Evolutionary conservation across 305 asterid species (phyloP).

Genomic region (Fraxinus floribunda): DNA sequence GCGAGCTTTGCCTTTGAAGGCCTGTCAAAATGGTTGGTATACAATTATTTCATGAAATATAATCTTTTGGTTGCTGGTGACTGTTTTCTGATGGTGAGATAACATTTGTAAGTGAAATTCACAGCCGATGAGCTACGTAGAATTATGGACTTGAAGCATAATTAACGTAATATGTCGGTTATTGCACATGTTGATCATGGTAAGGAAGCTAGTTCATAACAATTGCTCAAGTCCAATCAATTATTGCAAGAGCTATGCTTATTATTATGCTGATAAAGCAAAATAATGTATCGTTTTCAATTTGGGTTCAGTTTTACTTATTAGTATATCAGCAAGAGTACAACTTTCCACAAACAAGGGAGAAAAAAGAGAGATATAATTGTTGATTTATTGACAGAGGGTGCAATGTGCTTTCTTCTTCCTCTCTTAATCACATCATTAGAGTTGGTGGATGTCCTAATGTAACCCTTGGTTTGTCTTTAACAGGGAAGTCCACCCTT

Average conservation of each 20-base stretch:
- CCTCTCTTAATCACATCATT: neutral
- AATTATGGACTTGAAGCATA: neutral
- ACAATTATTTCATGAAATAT: neutral
- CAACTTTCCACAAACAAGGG: neutral
- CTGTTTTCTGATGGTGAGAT: neutral
- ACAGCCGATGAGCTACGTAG: neutral
- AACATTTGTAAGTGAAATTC: slow-evolving; percentile 9
- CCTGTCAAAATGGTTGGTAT: slow-evolving; percentile 3
- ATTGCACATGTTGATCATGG: slow-evolving; percentile 18
- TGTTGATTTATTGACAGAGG: neutral
- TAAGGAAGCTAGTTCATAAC: neutral
- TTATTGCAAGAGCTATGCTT: too few relatives aligned
- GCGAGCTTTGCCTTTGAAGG: neutral
- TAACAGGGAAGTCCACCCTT: slow-evolving; percentile 27
- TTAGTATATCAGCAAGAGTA: neutral
- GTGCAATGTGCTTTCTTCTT: neutral
- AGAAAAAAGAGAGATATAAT: neutral
- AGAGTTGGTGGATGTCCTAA: neutral
- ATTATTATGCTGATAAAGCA: too few relatives aligned
- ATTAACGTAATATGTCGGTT: neutral
- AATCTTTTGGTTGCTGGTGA: neutral
- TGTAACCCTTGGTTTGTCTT: neutral
- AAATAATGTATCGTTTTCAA: too few relatives aligned
- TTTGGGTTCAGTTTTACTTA: too few relatives aligned
- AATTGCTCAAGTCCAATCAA: neutral